These are phyloP conservation scores for Nevesoporus exiguus DNA, from an alignment of 768 basidiomycete species.

Conservation along the genomic window DNA sequence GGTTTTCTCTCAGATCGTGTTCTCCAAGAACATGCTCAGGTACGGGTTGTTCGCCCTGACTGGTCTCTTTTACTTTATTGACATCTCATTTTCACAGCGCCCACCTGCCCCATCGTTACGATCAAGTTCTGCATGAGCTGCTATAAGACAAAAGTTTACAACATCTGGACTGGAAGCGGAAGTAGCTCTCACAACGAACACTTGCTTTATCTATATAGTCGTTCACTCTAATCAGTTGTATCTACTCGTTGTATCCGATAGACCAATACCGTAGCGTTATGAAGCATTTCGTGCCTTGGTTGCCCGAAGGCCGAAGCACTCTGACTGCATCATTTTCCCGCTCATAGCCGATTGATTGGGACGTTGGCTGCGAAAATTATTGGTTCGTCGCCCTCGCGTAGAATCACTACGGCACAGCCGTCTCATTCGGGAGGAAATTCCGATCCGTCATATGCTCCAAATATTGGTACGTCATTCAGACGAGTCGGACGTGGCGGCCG, in stretches of 20 bases:
- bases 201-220: slow-evolving; percentile 1
- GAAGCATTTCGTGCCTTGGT: not conserved
- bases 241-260: slow-evolving; percentile 16
- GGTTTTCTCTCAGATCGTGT: slow-evolving; percentile 78
- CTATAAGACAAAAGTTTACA: slow-evolving; percentile 32
- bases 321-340: not conserved
- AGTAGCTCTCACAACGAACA: not conserved
- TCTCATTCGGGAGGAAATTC: not conserved
- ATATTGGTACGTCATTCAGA: not conserved
- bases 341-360: no score
- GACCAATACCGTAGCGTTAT: slow-evolving; percentile 2
- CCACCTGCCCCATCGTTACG: slow-evolving; percentile 80
- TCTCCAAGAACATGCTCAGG: slow-evolving; percentile 82
- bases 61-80: not conserved
- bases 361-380: not conserved
- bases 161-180: not conserved
- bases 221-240: slow-evolving; percentile 11
- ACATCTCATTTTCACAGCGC: slow-evolving; percentile 40
- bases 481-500: slow-evolving; percentile 1
- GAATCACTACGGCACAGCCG: not conserved
- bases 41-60: slow-evolving; percentile 29
- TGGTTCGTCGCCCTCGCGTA: not conserved
- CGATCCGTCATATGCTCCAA: not conserved
- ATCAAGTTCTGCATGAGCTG: slow-evolving; percentile 68
- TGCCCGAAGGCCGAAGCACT: not conserved